phyloP scores from a whole-genome alignment of 306 rosid species.

The Adenanthera pavonina region DNA sequence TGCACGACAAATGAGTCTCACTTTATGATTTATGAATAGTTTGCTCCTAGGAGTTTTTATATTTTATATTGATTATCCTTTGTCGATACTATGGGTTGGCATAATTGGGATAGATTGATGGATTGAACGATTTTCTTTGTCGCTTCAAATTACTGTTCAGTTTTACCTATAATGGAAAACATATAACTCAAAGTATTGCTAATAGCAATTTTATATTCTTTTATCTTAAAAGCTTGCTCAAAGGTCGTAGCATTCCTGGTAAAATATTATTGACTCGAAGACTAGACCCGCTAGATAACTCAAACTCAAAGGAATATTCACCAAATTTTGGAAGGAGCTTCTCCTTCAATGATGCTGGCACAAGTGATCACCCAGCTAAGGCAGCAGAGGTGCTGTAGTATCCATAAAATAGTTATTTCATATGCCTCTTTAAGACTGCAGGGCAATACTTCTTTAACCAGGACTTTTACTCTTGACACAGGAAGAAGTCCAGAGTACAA shows the following conservation, averaged over 20 bases:
- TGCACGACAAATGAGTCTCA: too few species aligned
- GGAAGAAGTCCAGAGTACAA: slow-evolving; percentile 62
- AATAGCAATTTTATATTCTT: slow-evolving; percentile 8
- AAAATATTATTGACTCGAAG: slow-evolving; percentile 74
- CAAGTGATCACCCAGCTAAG: slow-evolving; percentile 59
- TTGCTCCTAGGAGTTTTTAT: too few species aligned
- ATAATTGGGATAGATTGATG: not conserved
- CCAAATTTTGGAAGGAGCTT: slow-evolving; percentile 63
- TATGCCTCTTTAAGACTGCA: not conserved
- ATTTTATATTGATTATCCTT: too few species aligned
- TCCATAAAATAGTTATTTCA: not conserved
- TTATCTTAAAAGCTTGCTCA: slow-evolving; percentile 60
- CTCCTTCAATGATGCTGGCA: slow-evolving; percentile 63
- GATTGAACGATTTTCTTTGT: not conserved
- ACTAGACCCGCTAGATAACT: slow-evolving; percentile 47
- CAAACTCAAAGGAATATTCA: too few species aligned
- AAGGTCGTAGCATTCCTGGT: slow-evolving; percentile 88
- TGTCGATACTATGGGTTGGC: not conserved
- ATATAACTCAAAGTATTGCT: not conserved
- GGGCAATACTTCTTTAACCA: slow-evolving; percentile 4
- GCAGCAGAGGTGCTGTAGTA: slow-evolving; percentile 53
- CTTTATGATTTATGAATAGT: too few species aligned
- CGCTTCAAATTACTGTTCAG: not conserved
- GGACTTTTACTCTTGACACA: slow-evolving; percentile 46
- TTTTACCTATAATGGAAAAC: not conserved